Base-by-base conservation (phyloP, 306 rosid species). In the Vigna reflexopilosa region DNA sequence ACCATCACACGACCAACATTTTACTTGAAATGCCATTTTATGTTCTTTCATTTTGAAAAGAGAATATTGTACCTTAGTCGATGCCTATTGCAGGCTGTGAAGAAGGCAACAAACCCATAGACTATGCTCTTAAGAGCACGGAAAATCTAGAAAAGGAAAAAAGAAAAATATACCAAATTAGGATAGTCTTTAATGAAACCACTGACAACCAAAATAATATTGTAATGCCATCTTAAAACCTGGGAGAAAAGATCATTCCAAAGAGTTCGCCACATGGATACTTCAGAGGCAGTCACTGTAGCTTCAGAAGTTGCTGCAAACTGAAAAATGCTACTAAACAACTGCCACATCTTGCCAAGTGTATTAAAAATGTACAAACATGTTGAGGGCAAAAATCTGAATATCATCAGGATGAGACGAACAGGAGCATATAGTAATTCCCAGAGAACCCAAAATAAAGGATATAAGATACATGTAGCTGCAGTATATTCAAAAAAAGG, bases 161-260 rank as follows among this genome's bases (percentile, higher is more conserved):
- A 1, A 75, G 30, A 66, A 55, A 30, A 70, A 45, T 10, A 48
- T 10, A 66, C 30, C 22, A 30, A 36, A 72, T 85, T 59, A 82
- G 86, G 57, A 76, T 67, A 80, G 42, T 76, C 54, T 51, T 71
- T 50, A 50, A 34, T 55, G 55, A 64, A 54, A 70, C 30, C 42
- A 36, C 76, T 16, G 15, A 69, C 38, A 70, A 40, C 45, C 74
- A 62, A 58, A 77, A 62, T 8, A 36, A 8, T 61, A 70, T 17
- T 19, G 36, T 44, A 59, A 64, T 52, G 24, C 10, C 48, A 67
- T 66, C 61, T 44, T 66, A 38, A 77, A 83, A 94, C 97, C 96
- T 91, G 96, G 36, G 98, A 91, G 81, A 95, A 95, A 61, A 95
- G 97, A 79, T 90, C 98, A 79, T 83, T 89, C 98, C 98, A 95